These are phyloP conservation scores for Mortierella sp. DNA, from an alignment of 371 early-diverging fungal genomes.

Conservation along the genomic window DNA sequence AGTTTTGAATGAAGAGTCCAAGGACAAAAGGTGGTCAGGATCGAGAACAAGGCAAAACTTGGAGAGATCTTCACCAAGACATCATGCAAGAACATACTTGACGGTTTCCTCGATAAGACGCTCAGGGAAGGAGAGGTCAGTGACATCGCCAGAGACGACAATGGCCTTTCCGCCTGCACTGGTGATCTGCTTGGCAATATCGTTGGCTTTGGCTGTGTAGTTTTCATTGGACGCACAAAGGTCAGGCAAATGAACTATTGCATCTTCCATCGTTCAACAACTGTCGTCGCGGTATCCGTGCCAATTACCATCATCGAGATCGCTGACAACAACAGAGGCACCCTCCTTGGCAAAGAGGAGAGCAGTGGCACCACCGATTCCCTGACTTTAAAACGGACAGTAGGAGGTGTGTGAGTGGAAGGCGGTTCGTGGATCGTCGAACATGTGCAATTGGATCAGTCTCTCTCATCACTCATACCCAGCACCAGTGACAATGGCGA, in stretches of 20 bases:
- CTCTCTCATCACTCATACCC: too few relatives aligned
- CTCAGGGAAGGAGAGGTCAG: conserved; percentile 67
- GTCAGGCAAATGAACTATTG: background rate
- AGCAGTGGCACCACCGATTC: conserved; percentile 82
- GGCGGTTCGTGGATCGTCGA: too few relatives aligned
- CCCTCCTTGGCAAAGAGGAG: conserved; percentile 85
- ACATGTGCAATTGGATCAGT: too few relatives aligned
- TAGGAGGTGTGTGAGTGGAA: too few relatives aligned
- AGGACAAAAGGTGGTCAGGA: too few relatives aligned
- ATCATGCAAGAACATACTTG: conserved; percentile 58
- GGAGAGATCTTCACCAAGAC: too few relatives aligned
- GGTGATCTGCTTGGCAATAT: conserved; percentile 71
- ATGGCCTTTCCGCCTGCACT: conserved; percentile 69
- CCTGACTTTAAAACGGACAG: conserved; percentile 60
- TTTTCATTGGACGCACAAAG: background rate
- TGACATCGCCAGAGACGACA: conserved; percentile 66
- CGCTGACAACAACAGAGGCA: conserved; percentile 76
- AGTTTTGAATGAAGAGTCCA: too few relatives aligned
- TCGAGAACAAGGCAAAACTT: too few relatives aligned
- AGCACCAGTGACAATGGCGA: conserved; percentile 85
- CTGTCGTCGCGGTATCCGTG: background rate
- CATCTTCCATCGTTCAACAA: background rate
- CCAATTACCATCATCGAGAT: conserved; percentile 65
- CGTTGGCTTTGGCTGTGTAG: conserved; percentile 59
- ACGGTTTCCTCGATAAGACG: conserved; percentile 67